Percentiles rank a stretch among this genome's conserved stretches.
phyloP scores from a whole-genome alignment of 2,329 filamentous ascomycete genomes.

The Arachnopeziza araneosa region DNA sequence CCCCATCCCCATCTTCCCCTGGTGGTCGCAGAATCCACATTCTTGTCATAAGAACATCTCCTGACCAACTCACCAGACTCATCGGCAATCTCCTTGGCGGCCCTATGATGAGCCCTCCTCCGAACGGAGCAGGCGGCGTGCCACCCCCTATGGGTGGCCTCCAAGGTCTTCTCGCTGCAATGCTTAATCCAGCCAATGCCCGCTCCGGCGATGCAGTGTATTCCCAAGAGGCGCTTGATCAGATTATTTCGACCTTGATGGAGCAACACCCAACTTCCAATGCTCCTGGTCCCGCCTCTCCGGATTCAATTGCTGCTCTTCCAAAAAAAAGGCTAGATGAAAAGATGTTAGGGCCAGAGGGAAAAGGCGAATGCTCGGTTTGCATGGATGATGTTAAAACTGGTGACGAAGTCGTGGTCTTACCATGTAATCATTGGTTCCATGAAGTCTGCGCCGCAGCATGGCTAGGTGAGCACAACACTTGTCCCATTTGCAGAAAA shows the following conservation, averaged over 20 bases:
- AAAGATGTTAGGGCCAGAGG: constrained; percentile 59
- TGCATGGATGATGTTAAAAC: constrained; percentile 82
- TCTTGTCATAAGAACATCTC: constrained; percentile 19
- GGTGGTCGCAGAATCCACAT: constrained; percentile 17
- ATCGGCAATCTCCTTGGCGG: constrained; percentile 25
- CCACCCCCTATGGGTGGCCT: constrained; percentile 32
- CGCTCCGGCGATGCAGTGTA: constrained; percentile 77
- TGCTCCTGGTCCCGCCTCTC: constrained; percentile 75
- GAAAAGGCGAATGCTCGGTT: constrained; percentile 82
- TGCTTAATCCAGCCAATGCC: constrained; percentile 48
- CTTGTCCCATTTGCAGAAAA: constrained; percentile 75
- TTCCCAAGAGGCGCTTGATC: constrained; percentile 83
- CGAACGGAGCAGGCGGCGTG: constrained; percentile 28
- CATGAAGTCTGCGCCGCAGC: constrained; percentile 74
- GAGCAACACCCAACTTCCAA: constrained; percentile 72
- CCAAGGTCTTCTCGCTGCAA: constrained; percentile 45
- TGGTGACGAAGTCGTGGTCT: constrained; percentile 65
- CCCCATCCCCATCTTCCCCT: constrained; percentile 13
- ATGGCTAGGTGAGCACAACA: constrained; percentile 89
- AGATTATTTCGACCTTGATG: constrained; percentile 83
- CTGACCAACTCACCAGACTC: constrained; percentile 27
- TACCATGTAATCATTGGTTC: constrained; percentile 94
- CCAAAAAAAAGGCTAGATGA: constrained; percentile 65
- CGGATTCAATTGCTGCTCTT: constrained; percentile 66
- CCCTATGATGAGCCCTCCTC: constrained; percentile 15